Percentiles rank a stretch among this genome's conserved stretches.
These are phyloP conservation scores for Calycina herbarum DNA, from an alignment of 2,329 filamentous ascomycete genomes.

Conservation along the genomic window DNA sequence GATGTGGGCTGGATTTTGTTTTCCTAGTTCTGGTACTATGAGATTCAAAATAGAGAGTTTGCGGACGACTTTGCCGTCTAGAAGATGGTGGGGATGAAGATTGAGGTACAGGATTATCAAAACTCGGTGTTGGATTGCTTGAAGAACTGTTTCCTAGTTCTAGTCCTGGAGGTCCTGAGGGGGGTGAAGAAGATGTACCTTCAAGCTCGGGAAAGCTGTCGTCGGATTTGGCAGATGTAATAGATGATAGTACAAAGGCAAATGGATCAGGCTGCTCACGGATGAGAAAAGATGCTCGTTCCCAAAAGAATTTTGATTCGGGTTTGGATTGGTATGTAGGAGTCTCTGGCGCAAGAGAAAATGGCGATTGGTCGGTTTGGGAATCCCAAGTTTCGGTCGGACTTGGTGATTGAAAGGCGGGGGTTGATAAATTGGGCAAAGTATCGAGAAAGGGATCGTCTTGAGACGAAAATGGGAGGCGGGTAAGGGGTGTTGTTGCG, in stretches of 20 bases:
- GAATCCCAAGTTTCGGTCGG: not conserved
- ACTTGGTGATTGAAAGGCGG: not conserved
- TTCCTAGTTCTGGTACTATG: not conserved
- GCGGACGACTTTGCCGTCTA: not conserved
- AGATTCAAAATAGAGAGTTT: not conserved
- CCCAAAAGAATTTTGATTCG: not conserved
- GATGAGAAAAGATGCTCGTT: not conserved
- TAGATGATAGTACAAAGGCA: not conserved
- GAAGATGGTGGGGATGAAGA: not conserved
- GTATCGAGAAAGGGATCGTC: conserved; percentile 1
- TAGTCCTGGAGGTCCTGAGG: not conserved
- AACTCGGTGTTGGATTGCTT: not conserved
- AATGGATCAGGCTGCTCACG: not conserved
- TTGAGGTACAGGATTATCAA: not conserved
- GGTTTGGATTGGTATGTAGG: not conserved
- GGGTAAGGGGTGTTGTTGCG: not conserved
- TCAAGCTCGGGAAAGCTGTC: not conserved
- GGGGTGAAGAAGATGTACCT: not conserved
- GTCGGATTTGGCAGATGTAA: not conserved
- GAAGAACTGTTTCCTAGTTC: not conserved
- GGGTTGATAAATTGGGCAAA: not conserved
- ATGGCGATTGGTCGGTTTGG: conserved; percentile 2
- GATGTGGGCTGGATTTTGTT: not conserved
- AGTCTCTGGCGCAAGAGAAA: conserved; percentile 10
- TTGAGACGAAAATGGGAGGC: not conserved